phyloP scores from a whole-genome alignment of 495 filamentous ascomycete genomes.

The Trypethelium eluteriae region DNA sequence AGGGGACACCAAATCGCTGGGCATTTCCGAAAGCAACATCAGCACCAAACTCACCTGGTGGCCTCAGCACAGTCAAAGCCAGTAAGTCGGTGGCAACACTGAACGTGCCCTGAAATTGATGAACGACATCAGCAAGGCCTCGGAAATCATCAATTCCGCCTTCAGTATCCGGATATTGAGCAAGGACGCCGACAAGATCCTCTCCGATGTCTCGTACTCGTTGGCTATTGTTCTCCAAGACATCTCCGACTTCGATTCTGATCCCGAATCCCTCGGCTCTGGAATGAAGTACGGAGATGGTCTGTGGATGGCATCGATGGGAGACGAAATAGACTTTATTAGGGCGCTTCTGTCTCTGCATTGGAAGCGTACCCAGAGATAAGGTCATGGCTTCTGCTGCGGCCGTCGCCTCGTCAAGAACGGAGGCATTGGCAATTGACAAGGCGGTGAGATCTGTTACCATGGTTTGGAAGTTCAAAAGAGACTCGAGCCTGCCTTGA shows the following conservation, averaged over 20 bases:
- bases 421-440: conserved; percentile 85
- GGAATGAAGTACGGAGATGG: conserved; percentile 73
- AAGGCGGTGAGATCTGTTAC: conserved; percentile 84
- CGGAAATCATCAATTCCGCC: conserved; percentile 74
- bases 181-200: conserved; percentile 81
- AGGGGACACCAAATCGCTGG: conserved; percentile 89
- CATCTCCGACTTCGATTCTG: conserved; percentile 63
- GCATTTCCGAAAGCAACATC: conserved; percentile 95
- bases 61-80: conserved; percentile 80
- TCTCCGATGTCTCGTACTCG: conserved; percentile 66
- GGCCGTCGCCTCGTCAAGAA: conserved; percentile 89
- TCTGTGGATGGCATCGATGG: conserved; percentile 78
- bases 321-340: conserved; percentile 81
- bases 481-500: conserved; percentile 70
- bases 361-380: conserved; percentile 69
- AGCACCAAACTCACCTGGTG: conserved; percentile 91
- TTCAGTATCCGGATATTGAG: conserved; percentile 90
- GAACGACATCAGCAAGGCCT: conserved; percentile 64
- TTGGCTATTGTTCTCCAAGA: conserved; percentile 54
- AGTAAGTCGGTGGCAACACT: conserved; percentile 88
- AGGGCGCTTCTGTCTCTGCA: conserved; percentile 61
- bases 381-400: conserved; percentile 97
- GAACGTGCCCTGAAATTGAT: conserved; percentile 72
- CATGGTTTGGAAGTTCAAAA: conserved; percentile 95
- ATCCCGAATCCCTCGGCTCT: conserved; percentile 94